A percentile compares a stretch with the other conserved stretches of the same genome.
Evolutionary conservation across 2,329 filamentous ascomycete species (phyloP).

Genomic region (Trichophyton schoenleinii): DNA sequence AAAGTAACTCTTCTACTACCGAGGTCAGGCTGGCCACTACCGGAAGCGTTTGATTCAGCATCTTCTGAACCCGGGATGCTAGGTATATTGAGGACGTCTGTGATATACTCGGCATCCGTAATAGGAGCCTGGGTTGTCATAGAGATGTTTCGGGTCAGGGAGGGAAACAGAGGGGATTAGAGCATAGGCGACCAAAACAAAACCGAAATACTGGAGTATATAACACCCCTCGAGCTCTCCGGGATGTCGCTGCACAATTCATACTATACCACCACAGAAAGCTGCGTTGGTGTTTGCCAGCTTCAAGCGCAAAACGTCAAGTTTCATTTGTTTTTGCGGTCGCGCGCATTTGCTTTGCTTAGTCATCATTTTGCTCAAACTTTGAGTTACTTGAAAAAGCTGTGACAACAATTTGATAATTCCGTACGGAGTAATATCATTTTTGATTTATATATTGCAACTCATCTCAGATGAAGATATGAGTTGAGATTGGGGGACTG

Average conservation of each 20-base stretch:
- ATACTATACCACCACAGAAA: not conserved
- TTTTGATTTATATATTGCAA: not conserved
- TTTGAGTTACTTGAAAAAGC: not conserved
- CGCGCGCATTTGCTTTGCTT: not conserved
- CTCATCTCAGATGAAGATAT: no score
- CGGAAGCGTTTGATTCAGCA: not conserved
- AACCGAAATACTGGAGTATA: not conserved
- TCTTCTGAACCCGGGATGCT: conserved; percentile 15
- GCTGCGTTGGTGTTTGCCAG: not conserved
- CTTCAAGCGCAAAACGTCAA: not conserved
- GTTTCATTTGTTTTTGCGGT: not conserved
- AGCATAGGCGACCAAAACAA: not conserved
- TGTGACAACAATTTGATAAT: not conserved
- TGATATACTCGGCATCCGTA: conserved; percentile 37
- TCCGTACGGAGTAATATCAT: not conserved
- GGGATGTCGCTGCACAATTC: not conserved
- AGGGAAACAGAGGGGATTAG: not conserved
- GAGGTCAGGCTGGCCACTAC: conserved; percentile 11
- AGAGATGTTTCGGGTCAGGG: conserved; percentile 20
- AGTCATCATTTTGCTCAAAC: not conserved
- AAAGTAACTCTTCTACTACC: conserved; percentile 19
- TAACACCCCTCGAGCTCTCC: not conserved
- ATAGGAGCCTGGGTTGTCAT: conserved; percentile 36
- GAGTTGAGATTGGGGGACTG: no score
- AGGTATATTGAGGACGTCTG: conserved; percentile 32